A percentile compares a stretch with the other conserved stretches of the same genome.
Conservation (phyloP, 208 protist genomes). For the Trichomonas gallinae region DNA sequence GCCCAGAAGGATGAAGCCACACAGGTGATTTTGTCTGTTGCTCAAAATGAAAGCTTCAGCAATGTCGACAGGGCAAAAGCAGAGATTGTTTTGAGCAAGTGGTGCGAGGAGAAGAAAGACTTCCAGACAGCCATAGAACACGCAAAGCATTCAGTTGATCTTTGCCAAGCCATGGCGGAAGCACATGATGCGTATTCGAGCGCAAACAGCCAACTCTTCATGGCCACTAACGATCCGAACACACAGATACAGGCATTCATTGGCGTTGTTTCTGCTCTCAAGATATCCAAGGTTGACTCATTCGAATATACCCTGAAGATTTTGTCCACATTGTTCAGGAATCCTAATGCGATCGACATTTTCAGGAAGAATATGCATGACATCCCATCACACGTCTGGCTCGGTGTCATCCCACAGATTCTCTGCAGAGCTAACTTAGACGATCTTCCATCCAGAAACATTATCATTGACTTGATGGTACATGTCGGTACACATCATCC, state of each 20-base stretch:
- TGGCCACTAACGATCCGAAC: neutral
- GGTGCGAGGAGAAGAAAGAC: neutral
- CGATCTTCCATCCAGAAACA: neutral
- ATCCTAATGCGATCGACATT: neutral
- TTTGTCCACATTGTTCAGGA: neutral
- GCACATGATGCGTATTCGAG: neutral
- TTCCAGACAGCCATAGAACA: neutral
- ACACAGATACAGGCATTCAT: neutral
- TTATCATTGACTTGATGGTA: neutral
- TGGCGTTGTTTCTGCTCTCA: neutral
- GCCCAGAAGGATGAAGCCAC: neutral
- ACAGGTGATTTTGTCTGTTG: neutral
- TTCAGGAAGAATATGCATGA: neutral
- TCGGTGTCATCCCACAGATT: neutral
- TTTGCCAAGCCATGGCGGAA: neutral
- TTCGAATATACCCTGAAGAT: neutral
- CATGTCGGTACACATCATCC: neutral
- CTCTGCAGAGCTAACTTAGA: neutral
- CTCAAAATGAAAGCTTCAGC: neutral
- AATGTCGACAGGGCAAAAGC: neutral
- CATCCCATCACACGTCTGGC: neutral
- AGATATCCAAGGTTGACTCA: neutral
- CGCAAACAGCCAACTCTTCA: neutral
- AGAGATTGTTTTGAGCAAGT: neutral
- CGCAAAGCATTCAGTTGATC: neutral